Conservation (phyloP, 164 flowering plant genomes). For the Dillenia turbinata region DNA sequence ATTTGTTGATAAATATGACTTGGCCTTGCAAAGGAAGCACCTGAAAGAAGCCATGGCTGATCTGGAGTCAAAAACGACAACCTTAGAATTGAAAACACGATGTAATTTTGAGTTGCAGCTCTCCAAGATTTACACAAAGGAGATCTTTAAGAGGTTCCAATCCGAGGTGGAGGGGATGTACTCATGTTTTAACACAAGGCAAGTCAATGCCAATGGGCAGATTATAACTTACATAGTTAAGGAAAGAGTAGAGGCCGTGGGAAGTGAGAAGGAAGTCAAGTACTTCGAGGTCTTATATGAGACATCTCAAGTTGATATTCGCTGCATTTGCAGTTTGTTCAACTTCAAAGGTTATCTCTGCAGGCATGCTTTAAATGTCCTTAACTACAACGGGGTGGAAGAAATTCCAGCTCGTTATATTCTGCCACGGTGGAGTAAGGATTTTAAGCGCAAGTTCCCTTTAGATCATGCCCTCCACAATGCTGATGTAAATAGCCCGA, state of each 20-base stretch:
- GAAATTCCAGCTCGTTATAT: constrained; percentile 41
- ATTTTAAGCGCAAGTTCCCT: constrained; percentile 20
- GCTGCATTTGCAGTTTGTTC: constrained; percentile 49
- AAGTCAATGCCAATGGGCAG: constrained; percentile 27
- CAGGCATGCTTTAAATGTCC: constrained; percentile 44
- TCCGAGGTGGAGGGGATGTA: constrained; percentile 42
- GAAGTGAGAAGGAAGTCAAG: constrained; percentile 27
- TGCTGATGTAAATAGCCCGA: constrained; percentile 16
- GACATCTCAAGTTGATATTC: constrained; percentile 26
- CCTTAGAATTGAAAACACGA: constrained; percentile 28
- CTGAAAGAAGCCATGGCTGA: constrained; percentile 36
- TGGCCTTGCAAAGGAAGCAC: constrained; percentile 34
- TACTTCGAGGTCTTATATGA: constrained; percentile 36
- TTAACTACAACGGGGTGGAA: constrained; percentile 38
- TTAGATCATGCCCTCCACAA: constrained; percentile 7
- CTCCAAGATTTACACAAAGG: constrained; percentile 36
- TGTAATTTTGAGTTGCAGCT: constrained; percentile 39
- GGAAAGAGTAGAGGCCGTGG: constrained; percentile 27
- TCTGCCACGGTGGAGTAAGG: constrained; percentile 36
- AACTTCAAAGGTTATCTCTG: constrained; percentile 46
- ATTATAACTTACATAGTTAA: constrained; percentile 33
- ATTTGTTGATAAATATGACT: constrained; percentile 44
- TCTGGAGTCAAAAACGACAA: constrained; percentile 25
- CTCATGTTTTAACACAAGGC: constrained; percentile 42
- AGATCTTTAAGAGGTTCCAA: constrained; percentile 38